Evolutionary conservation across 108 stramenopile genomes (phyloP), one percentile per base, ranked within the genome.

Genomic region (Stephanodiscus minutulus): DNA sequence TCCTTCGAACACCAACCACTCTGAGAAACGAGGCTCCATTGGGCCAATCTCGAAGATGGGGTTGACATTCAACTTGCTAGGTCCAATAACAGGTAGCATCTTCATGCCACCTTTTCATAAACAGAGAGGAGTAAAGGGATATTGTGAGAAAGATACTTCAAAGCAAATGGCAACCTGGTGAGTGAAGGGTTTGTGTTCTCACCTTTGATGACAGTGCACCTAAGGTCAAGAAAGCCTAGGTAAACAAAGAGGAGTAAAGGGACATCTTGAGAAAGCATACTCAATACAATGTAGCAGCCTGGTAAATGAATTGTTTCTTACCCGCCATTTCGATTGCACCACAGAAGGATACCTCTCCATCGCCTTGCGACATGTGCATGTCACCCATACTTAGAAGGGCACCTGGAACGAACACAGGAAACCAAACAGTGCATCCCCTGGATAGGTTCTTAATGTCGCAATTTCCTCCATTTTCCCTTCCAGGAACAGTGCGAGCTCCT

Each of bases 31-130:
- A 15, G 88, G 88, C 35, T 88, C 88, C n/a, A 88, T 58, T 9
- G 88, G 88, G 15, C 88, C 88, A 47, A 86, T 86, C 69, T 86
- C 84, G 70, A 86, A 88, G 50, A 88, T 84, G 35, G 88, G 88
- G 58, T 86, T 86, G 17, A 88, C 87, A 33, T 48, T 52, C 13
- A 88, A 59, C 17, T 85, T 83, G 33, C 56, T 74, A 5, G 87
- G 87, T 0, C 87, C 87, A 29, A 85, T 79, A 17, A 70, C 88
- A 8, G 82, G 75, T 21, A 86, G 52, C 49, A 88, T 70, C 72
- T 88, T 79, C 84, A 88, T 56, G 55, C 55, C 55, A 56, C 55
- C 55, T 56, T 8, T 25, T 50, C 1, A 53, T 11, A 53, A 25
- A 25, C 15, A 17, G 43, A 25, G 22, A 11, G 11, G 27, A 31